A percentile compares a stretch with the other conserved stretches of the same genome.
phyloP scores from a whole-genome alignment of 257 asterid species.

The Solanum sejunctum region DNA sequence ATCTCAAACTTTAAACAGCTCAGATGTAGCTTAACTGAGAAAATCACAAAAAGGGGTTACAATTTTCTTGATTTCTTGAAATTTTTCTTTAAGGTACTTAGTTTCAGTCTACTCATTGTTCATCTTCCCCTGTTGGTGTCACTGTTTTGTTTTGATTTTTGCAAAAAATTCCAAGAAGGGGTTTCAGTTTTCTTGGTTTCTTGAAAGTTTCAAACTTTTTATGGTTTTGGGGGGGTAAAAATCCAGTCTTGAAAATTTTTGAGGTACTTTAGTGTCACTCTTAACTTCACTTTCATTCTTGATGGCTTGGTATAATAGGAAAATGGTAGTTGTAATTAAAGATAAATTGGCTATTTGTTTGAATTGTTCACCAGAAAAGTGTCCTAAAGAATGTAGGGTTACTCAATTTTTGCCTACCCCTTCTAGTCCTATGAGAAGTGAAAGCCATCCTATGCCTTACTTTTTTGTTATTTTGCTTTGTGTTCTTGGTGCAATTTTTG shows the following conservation, averaged over 20 bases:
- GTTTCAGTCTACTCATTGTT: not conserved
- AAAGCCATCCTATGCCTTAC: slow-evolving; percentile 17
- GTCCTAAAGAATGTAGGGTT: not conserved
- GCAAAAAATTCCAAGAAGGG: not conserved
- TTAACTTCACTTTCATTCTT: not conserved
- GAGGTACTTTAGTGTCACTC: not conserved
- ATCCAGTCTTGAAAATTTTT: too few species aligned
- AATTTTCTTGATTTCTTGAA: not conserved
- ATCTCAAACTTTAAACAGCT: not conserved
- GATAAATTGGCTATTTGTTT: not conserved
- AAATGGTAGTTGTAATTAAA: not conserved
- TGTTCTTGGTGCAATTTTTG: slow-evolving; percentile 33
- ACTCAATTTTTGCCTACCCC: not conserved
- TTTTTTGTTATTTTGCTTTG: slow-evolving; percentile 41
- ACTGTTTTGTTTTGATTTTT: not conserved
- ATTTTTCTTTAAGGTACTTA: not conserved
- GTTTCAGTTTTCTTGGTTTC: not conserved
- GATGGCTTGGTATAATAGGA: not conserved
- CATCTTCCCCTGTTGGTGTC: not conserved
- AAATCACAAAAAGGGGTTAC: not conserved
- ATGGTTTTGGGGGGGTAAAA: too few species aligned
- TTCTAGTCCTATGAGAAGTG: slow-evolving; percentile 1
- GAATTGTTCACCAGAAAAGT: not conserved
- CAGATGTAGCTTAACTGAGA: not conserved
- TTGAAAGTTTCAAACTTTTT: too few species aligned